A percentile compares a stretch with the other conserved stretches of the same genome.
phyloP scores from a whole-genome alignment of 331 rosid genomes.

The Spiraea crenata region DNA sequence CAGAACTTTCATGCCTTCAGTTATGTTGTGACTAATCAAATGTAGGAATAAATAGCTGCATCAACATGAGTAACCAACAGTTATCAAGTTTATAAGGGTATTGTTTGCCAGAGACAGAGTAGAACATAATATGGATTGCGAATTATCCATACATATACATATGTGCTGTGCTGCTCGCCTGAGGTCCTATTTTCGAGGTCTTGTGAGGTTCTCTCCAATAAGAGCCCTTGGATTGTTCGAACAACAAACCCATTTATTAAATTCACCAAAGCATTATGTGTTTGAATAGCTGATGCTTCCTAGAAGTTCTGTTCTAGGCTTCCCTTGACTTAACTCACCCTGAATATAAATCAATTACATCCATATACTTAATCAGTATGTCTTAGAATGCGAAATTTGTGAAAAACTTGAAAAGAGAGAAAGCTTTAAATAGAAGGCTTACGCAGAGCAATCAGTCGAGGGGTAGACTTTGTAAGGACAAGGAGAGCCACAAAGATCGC shows the following conservation, averaged over 20 bases:
- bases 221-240: too few relatives aligned
- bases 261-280: background rate
- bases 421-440: background rate
- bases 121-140: background rate
- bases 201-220: too few relatives aligned
- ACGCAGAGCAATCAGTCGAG: constrained; percentile 57
- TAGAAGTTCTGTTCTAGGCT: constrained; percentile 1
- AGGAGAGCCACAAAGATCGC: constrained; percentile 37
- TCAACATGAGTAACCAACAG: too few relatives aligned
- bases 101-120: background rate
- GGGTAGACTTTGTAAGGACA: constrained; percentile 68
- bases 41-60: too few relatives aligned
- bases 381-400: too few relatives aligned
- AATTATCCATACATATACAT: background rate
- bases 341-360: constrained; percentile 9
- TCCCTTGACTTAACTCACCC: constrained; percentile 10
- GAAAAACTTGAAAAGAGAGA: too few relatives aligned
- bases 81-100: background rate
- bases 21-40: too few relatives aligned
- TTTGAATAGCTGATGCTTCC: background rate
- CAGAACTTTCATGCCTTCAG: too few relatives aligned
- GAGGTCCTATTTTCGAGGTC: too few relatives aligned
- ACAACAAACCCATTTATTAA: too few relatives aligned
- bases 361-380: background rate
- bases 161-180: too few relatives aligned